These are phyloP conservation scores for Fusarium multiceps DNA, from an alignment of 2,329 filamentous ascomycete species.

Conservation along the genomic window DNA sequence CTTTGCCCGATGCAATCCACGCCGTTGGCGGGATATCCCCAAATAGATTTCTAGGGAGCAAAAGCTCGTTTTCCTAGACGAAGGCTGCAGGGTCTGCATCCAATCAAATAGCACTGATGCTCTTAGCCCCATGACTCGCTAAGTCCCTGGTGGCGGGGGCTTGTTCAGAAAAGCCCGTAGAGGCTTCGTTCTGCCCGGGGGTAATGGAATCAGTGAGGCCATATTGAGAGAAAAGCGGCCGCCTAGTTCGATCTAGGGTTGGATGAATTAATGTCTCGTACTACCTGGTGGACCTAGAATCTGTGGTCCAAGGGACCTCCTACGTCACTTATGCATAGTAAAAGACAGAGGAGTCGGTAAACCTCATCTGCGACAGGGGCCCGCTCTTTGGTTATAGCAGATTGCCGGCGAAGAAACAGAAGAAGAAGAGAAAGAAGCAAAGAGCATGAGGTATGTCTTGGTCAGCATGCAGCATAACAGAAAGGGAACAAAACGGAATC, in stretches of 20 bases:
- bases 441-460: conserved; percentile 6
- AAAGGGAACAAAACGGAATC: not conserved
- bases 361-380: conserved; percentile 33
- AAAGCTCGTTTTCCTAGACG: conserved; percentile 48
- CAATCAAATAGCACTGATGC: conserved; percentile 41
- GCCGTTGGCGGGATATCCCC: conserved; percentile 44
- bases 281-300: conserved; percentile 16
- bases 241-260: conserved; percentile 22
- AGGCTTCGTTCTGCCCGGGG: conserved; percentile 29
- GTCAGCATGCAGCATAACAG: conserved; percentile 9
- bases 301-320: conserved; percentile 19
- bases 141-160: conserved; percentile 41
- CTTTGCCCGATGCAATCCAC: conserved; percentile 46
- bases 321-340: conserved; percentile 40
- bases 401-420: not conserved
- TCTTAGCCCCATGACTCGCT: conserved; percentile 46
- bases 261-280: conserved; percentile 21
- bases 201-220: conserved; percentile 43
- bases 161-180: conserved; percentile 36
- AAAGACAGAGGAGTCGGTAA: conserved; percentile 25
- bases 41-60: conserved; percentile 46
- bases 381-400: not conserved
- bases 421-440: not conserved
- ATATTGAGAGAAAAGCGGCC: conserved; percentile 39
- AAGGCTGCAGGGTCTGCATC: conserved; percentile 39